Evolutionary conservation across 1,284 basidiomycete genomes (phyloP), one percentile per base, ranked within the genome.

Genomic region (Lentinula novae-zelandiae): DNA sequence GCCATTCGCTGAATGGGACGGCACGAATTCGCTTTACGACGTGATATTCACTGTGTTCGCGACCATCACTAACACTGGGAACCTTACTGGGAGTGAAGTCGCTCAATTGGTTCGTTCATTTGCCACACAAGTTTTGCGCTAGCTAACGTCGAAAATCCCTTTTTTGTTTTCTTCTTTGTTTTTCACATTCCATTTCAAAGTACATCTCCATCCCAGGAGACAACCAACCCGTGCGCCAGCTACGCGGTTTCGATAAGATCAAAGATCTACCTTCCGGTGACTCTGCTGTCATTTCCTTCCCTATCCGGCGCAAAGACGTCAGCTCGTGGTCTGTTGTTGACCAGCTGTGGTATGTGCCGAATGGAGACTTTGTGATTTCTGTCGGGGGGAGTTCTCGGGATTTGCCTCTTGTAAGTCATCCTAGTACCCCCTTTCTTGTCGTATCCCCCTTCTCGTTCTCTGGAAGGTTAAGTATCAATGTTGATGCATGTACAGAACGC

Each of bases 1-100:
- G 42, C n/a, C 27, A 7, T 60, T 60, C 17, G 51, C 22, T 20
- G 51, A 38, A 27, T 53, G 13, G 2, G 52, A 60, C 46, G 58
- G 58, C 27, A 54, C 27, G 10, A 60, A 60, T 17, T 60, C 58
- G n/a, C 42, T 60, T 6, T 60, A 60, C 34, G 58, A 60, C 20
- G 58, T 60, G 4, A 17, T 60, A 31, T 54, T 60, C 52, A 48
- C 42, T n/a, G 58, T 42, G 9, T 34, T 52, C n/a, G 58, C 58
- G 2, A 49, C 44, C 1, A 39, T 60, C 9, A 60, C 58, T 8
- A 60, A 60, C 17, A 36, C 51, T 10, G 58, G 58, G 8, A 60
- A 60, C 34, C 51, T 54, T 39, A 54, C 58, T 22, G 58, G 58
- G 22, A 60, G 58, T 8, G 59, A 60, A 40, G 53, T 51, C 40